These are phyloP conservation scores for Rhododendron williamsianum DNA, from an alignment of 148 eudicot species.

Conservation along the genomic window DNA sequence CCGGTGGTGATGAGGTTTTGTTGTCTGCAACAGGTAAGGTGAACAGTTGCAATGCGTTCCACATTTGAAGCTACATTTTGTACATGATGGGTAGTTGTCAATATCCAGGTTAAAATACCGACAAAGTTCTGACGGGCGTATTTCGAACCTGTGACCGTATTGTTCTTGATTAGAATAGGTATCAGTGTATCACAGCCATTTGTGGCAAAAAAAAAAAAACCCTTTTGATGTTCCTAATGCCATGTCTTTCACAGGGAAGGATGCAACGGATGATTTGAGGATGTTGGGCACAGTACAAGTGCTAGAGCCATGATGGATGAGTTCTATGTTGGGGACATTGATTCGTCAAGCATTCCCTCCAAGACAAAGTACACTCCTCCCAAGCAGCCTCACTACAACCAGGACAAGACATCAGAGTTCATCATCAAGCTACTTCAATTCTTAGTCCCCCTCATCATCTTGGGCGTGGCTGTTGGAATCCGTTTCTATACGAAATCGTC, in stretches of 20 bases:
- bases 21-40: conserved; percentile 67
- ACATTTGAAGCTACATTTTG: no score
- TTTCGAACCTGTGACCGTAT: no score
- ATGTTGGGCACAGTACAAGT: conserved; percentile 80
- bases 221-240: conserved; percentile 2
- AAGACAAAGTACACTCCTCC: conserved; percentile 55
- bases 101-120: neutral
- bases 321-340: conserved; percentile 61
- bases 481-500: conserved; percentile 69
- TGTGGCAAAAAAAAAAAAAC: neutral
- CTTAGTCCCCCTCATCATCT: conserved; percentile 69
- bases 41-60: neutral
- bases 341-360: conserved; percentile 53
- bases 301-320: conserved; percentile 87
- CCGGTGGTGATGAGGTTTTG: conserved; percentile 90
- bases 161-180: neutral
- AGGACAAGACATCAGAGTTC: conserved; percentile 64
- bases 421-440: conserved; percentile 76
- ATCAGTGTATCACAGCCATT: neutral
- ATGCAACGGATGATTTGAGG: conserved; percentile 94
- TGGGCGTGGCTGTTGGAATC: conserved; percentile 67
- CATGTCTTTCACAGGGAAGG: conserved; percentile 57
- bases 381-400: conserved; percentile 61
- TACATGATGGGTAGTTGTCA: neutral
- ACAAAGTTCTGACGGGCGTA: neutral